These are phyloP conservation scores for Alternaria angustiovoidea DNA, from an alignment of 2,329 filamentous ascomycete genomes.

Conservation along the genomic window DNA sequence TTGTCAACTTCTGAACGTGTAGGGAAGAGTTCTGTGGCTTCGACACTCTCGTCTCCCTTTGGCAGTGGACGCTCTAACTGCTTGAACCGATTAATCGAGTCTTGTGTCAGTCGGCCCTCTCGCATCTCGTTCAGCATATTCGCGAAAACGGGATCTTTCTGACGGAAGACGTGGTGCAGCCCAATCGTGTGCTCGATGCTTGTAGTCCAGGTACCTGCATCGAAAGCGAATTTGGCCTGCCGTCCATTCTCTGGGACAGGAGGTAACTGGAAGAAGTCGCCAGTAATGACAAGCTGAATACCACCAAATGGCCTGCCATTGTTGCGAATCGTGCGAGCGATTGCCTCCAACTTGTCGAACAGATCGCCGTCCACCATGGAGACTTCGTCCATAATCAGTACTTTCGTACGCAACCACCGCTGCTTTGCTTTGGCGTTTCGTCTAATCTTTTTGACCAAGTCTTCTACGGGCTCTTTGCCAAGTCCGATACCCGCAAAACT, in stretches of 20 bases:
- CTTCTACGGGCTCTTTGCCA: conserved; percentile 83
- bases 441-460: conserved; percentile 89
- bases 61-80: conserved; percentile 70
- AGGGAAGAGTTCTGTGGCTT: conserved; percentile 92
- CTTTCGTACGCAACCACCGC: conserved; percentile 87
- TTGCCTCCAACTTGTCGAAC: conserved; percentile 92
- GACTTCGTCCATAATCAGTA: conserved; percentile 91
- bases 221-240: conserved; percentile 88
- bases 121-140: conserved; percentile 98
- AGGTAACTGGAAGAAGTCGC: conserved; percentile 96
- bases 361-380: conserved; percentile 98
- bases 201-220: conserved; percentile 89
- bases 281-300: conserved; percentile 93
- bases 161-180: conserved; percentile 93
- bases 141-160: conserved; percentile 89
- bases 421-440: conserved; percentile 86
- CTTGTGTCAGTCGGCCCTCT: conserved; percentile 78
- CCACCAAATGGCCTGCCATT: conserved; percentile 94
- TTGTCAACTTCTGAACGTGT: conserved; percentile 88
- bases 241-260: conserved; percentile 83
- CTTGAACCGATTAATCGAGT: conserved; percentile 79
- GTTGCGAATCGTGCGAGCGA: conserved; percentile 85
- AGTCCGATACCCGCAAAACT: conserved; percentile 96
- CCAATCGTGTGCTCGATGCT: conserved; percentile 96
- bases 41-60: conserved; percentile 75